Percentiles rank a stretch among this genome's conserved stretches.
Evolutionary conservation across 176 grass and related monocot genomes (phyloP).

Genomic region (Musa itinerans): DNA sequence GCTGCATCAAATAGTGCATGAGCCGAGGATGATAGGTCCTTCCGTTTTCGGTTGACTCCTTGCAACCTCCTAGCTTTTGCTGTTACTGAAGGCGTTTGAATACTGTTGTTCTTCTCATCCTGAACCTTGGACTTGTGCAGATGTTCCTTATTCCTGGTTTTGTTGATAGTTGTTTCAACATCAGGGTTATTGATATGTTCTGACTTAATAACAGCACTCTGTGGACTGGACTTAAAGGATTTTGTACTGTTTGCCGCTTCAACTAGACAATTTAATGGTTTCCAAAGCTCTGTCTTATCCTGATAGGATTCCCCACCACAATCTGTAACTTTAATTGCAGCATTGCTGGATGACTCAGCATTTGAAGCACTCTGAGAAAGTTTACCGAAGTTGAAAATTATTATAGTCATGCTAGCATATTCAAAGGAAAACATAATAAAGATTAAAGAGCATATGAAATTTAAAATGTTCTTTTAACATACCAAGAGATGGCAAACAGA

Average conservation of each 20-base stretch:
- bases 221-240: conserved; percentile 38
- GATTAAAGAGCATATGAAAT: neutral
- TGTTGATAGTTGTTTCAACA: conserved; percentile 26
- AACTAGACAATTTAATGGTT: conserved; percentile 73
- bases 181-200: conserved; percentile 35
- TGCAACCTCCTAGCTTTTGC: conserved; percentile 28
- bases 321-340: conserved; percentile 33
- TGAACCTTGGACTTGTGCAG: conserved; percentile 35
- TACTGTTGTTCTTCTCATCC: conserved; percentile 45
- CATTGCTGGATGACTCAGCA: conserved; percentile 39
- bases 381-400: conserved; percentile 1
- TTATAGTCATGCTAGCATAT: neutral
- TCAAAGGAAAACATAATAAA: neutral
- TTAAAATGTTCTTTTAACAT: conserved; percentile 5
- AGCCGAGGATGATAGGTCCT: conserved; percentile 23
- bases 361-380: conserved; percentile 42
- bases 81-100: conserved; percentile 12
- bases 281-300: conserved; percentile 66
- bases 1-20: conserved; percentile 25
- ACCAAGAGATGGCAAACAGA: neutral
- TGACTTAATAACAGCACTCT: conserved; percentile 37
- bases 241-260: conserved; percentile 77
- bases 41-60: conserved; percentile 33
- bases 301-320: conserved; percentile 29
- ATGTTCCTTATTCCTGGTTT: conserved; percentile 43